Evolutionary conservation across 106 monocot species (phyloP).

Genomic region (Platanthera zijinensis): DNA sequence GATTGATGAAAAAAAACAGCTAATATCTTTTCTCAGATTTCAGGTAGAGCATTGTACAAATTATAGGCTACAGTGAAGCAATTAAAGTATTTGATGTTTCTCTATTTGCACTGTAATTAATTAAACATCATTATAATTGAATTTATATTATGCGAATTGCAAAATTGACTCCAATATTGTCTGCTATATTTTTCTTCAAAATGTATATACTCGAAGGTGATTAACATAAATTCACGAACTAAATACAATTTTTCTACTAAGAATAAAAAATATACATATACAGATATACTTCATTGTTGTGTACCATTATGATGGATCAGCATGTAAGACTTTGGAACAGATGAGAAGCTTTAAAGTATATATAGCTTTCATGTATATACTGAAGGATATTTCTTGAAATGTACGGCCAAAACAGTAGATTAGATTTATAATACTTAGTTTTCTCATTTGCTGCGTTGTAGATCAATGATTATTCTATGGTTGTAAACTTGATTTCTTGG

Average conservation of each 20-base stretch:
- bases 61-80: not conserved
- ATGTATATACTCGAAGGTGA: not conserved
- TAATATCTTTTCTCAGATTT: not conserved
- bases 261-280: no score
- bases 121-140: no score
- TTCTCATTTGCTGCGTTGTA: not conserved
- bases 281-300: no score
- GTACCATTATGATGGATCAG: not conserved
- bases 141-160: no score
- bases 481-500: not conserved
- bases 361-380: not conserved
- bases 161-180: not conserved
- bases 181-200: not conserved
- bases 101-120: not conserved
- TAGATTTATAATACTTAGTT: not conserved
- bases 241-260: not conserved
- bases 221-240: not conserved
- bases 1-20: not conserved
- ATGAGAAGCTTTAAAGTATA: not conserved
- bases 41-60: not conserved
- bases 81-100: not conserved
- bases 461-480: not conserved
- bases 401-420: not conserved
- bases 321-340: not conserved
- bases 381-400: not conserved